phyloP scores from a whole-genome alignment of 1,284 basidiomycete genomes.

The Phlebopus sp. region DNA sequence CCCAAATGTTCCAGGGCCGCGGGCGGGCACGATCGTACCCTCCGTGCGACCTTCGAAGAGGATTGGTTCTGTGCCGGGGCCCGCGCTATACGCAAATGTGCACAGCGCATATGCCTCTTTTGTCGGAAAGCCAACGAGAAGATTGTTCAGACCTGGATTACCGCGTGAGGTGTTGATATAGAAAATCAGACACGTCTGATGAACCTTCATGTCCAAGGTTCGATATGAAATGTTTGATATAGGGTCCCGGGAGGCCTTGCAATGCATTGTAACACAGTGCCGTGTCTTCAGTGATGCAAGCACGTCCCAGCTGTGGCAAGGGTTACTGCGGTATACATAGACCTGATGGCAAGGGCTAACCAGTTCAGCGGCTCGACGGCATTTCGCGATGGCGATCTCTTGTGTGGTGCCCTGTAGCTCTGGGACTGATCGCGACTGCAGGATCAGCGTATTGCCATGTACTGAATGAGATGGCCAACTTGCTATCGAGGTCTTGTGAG shows the following conservation, averaged over 20 bases:
- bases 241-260: slow-evolving; percentile 90
- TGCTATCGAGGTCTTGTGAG: slow-evolving; percentile 68
- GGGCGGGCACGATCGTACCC: slow-evolving; percentile 82
- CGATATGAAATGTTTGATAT: slow-evolving; percentile 91
- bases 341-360: slow-evolving; percentile 38
- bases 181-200: slow-evolving; percentile 25
- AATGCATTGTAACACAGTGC: slow-evolving; percentile 90
- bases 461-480: slow-evolving; percentile 29
- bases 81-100: slow-evolving; percentile 92
- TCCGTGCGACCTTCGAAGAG: slow-evolving; percentile 93
- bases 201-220: slow-evolving; percentile 70
- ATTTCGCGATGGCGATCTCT: slow-evolving; percentile 90
- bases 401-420: slow-evolving; percentile 93
- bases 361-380: slow-evolving; percentile 77
- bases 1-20: slow-evolving; percentile 76
- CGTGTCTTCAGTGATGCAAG: slow-evolving; percentile 97
- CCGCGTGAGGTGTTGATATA: background rate
- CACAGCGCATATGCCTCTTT: slow-evolving; percentile 88
- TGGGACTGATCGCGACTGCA: slow-evolving; percentile 56
- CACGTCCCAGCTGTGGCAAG: slow-evolving; percentile 60
- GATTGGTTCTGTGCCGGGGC: slow-evolving; percentile 75
- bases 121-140: slow-evolving; percentile 83
- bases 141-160: slow-evolving; percentile 70
- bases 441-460: background rate
- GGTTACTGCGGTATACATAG: background rate